Conservation (phyloP, 306 rosid genomes). For the Castanospermum australe region DNA sequence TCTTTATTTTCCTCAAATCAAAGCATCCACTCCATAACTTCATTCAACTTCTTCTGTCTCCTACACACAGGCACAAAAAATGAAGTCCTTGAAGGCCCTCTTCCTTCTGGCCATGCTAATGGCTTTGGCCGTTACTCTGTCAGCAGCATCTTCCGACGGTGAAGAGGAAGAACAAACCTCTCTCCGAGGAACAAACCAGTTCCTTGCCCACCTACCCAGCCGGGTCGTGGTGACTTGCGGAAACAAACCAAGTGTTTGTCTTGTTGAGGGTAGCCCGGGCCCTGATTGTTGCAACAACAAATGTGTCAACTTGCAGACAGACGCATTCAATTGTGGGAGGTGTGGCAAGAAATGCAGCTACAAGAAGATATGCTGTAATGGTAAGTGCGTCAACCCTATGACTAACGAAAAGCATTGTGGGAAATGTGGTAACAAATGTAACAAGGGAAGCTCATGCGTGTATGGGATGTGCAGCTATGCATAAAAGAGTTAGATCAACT, state of each 20-base stretch:
- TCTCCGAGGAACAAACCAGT: slow-evolving; percentile 30
- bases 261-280: slow-evolving; percentile 30
- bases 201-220: slow-evolving; percentile 6
- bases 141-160: not conserved
- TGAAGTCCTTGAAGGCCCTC: slow-evolving; percentile 27
- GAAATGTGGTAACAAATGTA: slow-evolving; percentile 59
- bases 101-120: slow-evolving; percentile 31
- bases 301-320: slow-evolving; percentile 45
- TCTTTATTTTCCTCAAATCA: slow-evolving; percentile 23
- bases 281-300: slow-evolving; percentile 49
- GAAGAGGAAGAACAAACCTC: not conserved
- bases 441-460: slow-evolving; percentile 35
- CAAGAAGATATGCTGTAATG: slow-evolving; percentile 55
- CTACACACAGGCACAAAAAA: not conserved
- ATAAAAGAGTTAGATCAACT: not conserved
- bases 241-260: slow-evolving; percentile 37
- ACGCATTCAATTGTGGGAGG: slow-evolving; percentile 55
- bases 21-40: not conserved
- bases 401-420: slow-evolving; percentile 57
- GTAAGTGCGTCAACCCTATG: slow-evolving; percentile 60
- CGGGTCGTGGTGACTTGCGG: slow-evolving; percentile 25
- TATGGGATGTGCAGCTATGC: slow-evolving; percentile 78
- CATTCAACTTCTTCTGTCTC: not conserved
- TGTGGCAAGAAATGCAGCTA: slow-evolving; percentile 67
- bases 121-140: slow-evolving; percentile 26